Conservation (phyloP, 202 grass and related monocot genomes). For the Setaria viridis region DNA sequence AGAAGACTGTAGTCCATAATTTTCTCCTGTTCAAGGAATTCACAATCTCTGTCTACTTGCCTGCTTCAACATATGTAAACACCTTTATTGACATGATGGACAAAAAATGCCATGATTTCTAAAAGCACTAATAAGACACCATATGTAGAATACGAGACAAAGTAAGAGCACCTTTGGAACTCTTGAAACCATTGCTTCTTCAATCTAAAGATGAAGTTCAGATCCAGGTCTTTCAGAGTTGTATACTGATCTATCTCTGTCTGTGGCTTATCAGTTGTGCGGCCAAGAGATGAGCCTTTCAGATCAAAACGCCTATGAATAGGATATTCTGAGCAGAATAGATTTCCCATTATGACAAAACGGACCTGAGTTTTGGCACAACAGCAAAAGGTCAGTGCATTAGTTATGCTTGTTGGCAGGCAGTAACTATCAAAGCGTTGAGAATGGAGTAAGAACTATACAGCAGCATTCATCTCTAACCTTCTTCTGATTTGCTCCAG, state of each 20-base stretch:
- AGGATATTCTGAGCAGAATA: conserved; percentile 84
- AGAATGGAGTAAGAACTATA: conserved; percentile 41
- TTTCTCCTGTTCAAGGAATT: conserved; percentile 96
- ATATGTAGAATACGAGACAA: conserved; percentile 28
- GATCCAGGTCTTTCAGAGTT: conserved; percentile 98
- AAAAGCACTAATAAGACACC: conserved; percentile 16
- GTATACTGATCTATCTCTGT: conserved; percentile 96
- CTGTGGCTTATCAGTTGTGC: conserved; percentile 83
- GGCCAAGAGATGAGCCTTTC: conserved; percentile 98
- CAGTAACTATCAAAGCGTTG: neutral
- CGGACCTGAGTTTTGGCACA: conserved; percentile 71
- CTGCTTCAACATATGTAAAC: conserved; percentile 57
- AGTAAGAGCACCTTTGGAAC: conserved; percentile 70
- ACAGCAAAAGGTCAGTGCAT: conserved; percentile 39
- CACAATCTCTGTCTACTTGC: conserved; percentile 95
- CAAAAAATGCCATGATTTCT: conserved; percentile 20
- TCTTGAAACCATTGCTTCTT: conserved; percentile 86
- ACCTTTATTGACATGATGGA: conserved; percentile 40
- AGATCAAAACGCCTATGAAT: conserved; percentile 97
- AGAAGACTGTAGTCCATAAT: conserved; percentile 99
- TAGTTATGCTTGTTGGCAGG: conserved; percentile 10
- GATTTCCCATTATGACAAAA: conserved; percentile 99
- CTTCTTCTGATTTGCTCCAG: conserved; percentile 95
- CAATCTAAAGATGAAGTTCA: conserved; percentile 96
- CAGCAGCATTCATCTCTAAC: conserved; percentile 56